Evolutionary conservation across 139 green algal species (phyloP).

Genomic region (Chlorella sp.): DNA sequence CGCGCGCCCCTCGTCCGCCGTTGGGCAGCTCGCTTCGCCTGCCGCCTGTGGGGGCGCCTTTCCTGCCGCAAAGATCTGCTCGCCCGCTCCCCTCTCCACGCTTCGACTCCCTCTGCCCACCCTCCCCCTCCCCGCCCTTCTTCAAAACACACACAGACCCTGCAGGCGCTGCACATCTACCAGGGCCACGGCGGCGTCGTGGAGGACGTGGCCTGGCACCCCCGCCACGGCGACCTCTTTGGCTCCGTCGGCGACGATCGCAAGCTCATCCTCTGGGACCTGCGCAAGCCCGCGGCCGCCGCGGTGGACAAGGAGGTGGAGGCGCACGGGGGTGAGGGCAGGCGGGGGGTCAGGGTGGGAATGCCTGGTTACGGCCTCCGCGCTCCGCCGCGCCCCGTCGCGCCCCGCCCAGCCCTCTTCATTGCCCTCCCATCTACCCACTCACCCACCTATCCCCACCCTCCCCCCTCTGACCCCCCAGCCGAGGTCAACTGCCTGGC

Average conservation of each 20-base stretch:
- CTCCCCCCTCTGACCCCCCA: background rate
- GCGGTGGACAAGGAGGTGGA: slow-evolving; percentile 26
- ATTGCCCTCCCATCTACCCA: too few relatives aligned
- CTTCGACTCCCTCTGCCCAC: background rate
- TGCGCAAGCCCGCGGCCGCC: slow-evolving; percentile 49
- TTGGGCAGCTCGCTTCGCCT: too few relatives aligned
- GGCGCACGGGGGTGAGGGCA: slow-evolving; percentile 5
- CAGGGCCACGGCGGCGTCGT: slow-evolving; percentile 80
- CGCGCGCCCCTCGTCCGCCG: too few relatives aligned
- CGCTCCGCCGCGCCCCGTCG: background rate
- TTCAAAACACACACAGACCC: slow-evolving; percentile 13
- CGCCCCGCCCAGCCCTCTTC: background rate
- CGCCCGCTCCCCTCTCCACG: background rate
- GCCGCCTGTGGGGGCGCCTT: too few relatives aligned
- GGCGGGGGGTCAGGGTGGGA: background rate
- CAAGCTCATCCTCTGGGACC: slow-evolving; percentile 96
- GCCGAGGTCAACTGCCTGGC: slow-evolving; percentile 98
- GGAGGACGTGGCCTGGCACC: slow-evolving; percentile 98
- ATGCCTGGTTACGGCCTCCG: background rate
- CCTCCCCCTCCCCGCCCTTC: background rate
- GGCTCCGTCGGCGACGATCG: slow-evolving; percentile 96
- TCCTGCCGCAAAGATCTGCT: too few relatives aligned
- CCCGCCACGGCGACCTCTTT: slow-evolving; percentile 89
- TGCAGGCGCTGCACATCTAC: slow-evolving; percentile 82
- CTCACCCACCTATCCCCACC: too few relatives aligned